Percentiles rank a stretch among this genome's conserved stretches.
Conservation (phyloP, 805 yeast species). For the Hanseniaspora pseudoguilliermondii region DNA sequence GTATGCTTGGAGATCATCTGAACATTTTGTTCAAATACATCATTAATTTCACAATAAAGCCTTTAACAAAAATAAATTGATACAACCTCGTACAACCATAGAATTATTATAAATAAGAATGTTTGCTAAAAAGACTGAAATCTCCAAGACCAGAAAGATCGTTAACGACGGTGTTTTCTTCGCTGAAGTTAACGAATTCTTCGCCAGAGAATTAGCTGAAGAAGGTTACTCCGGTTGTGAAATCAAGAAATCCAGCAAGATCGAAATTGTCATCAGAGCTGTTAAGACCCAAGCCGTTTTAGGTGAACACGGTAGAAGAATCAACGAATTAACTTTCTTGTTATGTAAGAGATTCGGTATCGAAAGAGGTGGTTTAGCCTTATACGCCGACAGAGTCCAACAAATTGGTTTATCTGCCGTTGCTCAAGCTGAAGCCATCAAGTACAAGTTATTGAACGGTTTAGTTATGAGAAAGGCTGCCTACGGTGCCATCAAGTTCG, state of each 20-base stretch:
- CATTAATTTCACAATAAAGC: too few species aligned
- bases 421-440: constrained; percentile 98
- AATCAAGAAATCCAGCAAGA: constrained; percentile 94
- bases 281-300: constrained; percentile 96
- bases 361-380: constrained; percentile 81
- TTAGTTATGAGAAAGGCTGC: constrained; percentile 99
- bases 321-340: constrained; percentile 94
- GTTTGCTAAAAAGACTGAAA: constrained; percentile 27
- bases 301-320: constrained; percentile 99
- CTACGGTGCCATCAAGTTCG: constrained; percentile 99
- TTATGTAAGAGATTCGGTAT: constrained; percentile 98
- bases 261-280: constrained; percentile 97
- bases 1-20: too few species aligned
- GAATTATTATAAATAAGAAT: neutral
- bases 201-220: constrained; percentile 99
- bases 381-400: constrained; percentile 98
- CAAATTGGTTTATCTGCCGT: constrained; percentile 99
- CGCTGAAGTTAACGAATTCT: constrained; percentile 99
- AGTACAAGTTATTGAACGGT: constrained; percentile 96
- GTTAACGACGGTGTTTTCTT: constrained; percentile 99
- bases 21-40: too few species aligned
- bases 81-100: neutral
- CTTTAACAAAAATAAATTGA: neutral
- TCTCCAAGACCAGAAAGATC: constrained; percentile 97
- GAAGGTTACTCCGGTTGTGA: constrained; percentile 99